Evolutionary conservation across 495 filamentous ascomycete genomes (phyloP).

Genomic region (Xylaria acuta): DNA sequence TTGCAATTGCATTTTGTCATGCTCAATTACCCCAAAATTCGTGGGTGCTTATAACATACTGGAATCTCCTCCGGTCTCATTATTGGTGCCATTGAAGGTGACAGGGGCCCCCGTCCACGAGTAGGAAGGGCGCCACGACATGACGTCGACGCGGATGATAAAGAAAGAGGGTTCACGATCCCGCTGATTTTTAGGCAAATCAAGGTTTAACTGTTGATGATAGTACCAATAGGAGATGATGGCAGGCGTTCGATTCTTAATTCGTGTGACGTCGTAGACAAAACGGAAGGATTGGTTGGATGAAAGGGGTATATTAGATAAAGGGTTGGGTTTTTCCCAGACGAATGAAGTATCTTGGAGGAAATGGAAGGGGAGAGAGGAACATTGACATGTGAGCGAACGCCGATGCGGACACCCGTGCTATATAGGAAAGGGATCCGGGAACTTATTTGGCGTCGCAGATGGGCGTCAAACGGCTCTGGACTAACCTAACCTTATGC

Average conservation of each 20-base stretch:
- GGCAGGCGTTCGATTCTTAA: not conserved
- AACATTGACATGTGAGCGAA: constrained; percentile 15
- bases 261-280: not conserved
- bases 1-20: constrained; percentile 1
- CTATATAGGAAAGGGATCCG: constrained; percentile 21
- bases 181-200: not conserved
- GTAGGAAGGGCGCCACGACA: constrained; percentile 68
- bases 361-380: constrained; percentile 6
- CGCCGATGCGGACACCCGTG: constrained; percentile 12
- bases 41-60: constrained; percentile 60
- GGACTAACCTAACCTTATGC: constrained; percentile 13
- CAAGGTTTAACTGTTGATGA: not conserved
- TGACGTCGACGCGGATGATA: constrained; percentile 33
- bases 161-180: constrained; percentile 1
- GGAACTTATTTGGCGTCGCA: constrained; percentile 1
- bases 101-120: constrained; percentile 81
- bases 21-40: constrained; percentile 14
- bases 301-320: not conserved
- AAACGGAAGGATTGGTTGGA: not conserved
- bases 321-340: not conserved
- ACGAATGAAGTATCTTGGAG: not conserved
- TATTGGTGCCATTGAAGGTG: constrained; percentile 75
- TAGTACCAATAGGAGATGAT: not conserved
- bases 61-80: constrained; percentile 77
- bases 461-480: constrained; percentile 3